These are phyloP conservation scores for Xylaria cubensis DNA, from an alignment of 495 filamentous ascomycete species.

Conservation along the genomic window DNA sequence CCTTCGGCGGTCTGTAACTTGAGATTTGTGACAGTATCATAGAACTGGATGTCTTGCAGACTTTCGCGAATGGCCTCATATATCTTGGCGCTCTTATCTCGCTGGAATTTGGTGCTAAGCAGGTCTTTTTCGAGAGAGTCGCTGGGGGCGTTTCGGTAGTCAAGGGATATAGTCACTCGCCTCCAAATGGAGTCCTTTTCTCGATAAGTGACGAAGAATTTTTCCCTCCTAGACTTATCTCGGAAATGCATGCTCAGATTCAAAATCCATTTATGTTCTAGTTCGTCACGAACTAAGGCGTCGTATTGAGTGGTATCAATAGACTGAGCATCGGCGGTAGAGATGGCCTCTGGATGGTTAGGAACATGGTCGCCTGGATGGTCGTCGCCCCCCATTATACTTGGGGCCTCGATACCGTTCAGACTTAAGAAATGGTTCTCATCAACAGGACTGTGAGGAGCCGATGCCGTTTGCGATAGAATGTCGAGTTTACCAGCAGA, in stretches of 20 bases:
- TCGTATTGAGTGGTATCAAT: constrained; percentile 60
- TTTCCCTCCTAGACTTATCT: constrained; percentile 91
- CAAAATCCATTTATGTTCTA: constrained; percentile 91
- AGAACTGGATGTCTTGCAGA: constrained; percentile 90
- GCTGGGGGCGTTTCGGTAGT: constrained; percentile 81
- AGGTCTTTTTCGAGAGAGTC: constrained; percentile 89
- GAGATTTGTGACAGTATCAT: constrained; percentile 93
- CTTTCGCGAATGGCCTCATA: constrained; percentile 96
- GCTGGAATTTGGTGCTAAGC: constrained; percentile 77
- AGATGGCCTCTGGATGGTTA: constrained; percentile 35
- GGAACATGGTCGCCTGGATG: constrained; percentile 26
- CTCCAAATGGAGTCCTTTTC: constrained; percentile 78
- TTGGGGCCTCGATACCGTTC: constrained; percentile 31
- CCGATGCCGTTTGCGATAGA: constrained; percentile 29
- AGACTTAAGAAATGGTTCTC: constrained; percentile 40
- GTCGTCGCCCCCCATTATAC: constrained; percentile 29
- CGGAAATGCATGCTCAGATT: constrained; percentile 99
- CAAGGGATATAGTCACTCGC: constrained; percentile 89
- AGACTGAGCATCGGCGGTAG: constrained; percentile 47
- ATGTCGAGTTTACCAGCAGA: constrained; percentile 27
- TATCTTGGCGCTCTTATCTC: constrained; percentile 92
- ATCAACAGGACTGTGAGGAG: constrained; percentile 42
- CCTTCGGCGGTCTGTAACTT: constrained; percentile 92
- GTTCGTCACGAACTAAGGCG: constrained; percentile 74
- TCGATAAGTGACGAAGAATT: constrained; percentile 97